Evolutionary conservation across 495 filamentous ascomycete species (phyloP).

Genomic region (Peziza echinospora): DNA sequence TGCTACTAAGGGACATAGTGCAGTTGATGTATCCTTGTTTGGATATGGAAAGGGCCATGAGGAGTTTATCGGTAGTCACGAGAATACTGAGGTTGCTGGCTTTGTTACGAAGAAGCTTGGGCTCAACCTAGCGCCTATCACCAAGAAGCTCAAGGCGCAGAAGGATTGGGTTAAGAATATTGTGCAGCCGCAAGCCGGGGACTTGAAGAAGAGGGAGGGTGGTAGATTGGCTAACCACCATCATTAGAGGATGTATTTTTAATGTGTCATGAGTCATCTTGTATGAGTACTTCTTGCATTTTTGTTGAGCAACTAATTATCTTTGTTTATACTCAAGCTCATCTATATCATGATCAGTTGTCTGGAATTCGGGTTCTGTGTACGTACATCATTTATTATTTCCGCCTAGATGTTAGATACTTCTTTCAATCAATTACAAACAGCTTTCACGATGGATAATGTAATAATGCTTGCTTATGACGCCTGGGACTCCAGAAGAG

Average conservation of each 20-base stretch:
- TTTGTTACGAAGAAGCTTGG: slow-evolving; percentile 43
- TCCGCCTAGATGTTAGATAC: too few species aligned
- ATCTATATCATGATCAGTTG: too few species aligned
- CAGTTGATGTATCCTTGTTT: slow-evolving; percentile 18
- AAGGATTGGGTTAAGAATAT: slow-evolving; percentile 10
- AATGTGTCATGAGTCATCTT: too few species aligned
- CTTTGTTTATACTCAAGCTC: too few species aligned
- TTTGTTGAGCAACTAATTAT: too few species aligned
- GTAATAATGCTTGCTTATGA: too few species aligned
- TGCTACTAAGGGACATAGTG: slow-evolving; percentile 18
- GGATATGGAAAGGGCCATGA: slow-evolving; percentile 15
- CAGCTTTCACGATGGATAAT: too few species aligned
- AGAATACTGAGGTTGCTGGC: slow-evolving; percentile 52
- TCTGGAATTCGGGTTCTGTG: too few species aligned
- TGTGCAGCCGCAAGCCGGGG: slow-evolving; percentile 9
- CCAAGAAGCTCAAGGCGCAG: slow-evolving; percentile 32
- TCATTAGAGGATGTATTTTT: background rate
- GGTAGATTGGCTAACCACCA: background rate
- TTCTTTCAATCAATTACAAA: too few species aligned
- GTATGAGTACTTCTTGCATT: too few species aligned
- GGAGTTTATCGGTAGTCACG: slow-evolving; percentile 36
- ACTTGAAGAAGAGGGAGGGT: slow-evolving; percentile 2
- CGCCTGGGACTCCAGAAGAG: too few species aligned
- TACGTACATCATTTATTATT: too few species aligned
- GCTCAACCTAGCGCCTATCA: slow-evolving; percentile 34